A percentile compares a stretch with the other conserved stretches of the same genome.
Conservation (phyloP, 2,329 filamentous ascomycete genomes). For the Aspergillus sp. region DNA sequence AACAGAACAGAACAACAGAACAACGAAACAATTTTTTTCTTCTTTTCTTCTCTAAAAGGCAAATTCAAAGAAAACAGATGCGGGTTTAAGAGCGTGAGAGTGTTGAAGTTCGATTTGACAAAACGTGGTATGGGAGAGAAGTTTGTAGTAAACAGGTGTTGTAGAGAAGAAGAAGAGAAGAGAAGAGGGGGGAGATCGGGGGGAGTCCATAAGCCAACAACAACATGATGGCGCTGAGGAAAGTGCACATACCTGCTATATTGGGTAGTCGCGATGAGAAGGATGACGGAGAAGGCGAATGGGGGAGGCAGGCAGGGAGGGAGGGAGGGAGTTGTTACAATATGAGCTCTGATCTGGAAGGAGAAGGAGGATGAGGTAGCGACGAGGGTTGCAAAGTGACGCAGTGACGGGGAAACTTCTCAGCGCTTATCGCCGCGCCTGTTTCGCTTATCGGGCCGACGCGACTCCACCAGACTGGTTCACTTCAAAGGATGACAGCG, state of each 20-base stretch:
- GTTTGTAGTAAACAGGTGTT: not conserved
- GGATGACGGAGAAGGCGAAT: conserved; percentile 11
- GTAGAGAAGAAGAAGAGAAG: conserved; percentile 18
- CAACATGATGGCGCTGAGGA: conserved; percentile 11
- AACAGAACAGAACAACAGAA: too few relatives aligned
- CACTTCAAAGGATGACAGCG: not conserved
- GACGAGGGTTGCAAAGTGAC: conserved; percentile 3
- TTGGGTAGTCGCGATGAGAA: conserved; percentile 21
- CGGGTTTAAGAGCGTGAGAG: too few relatives aligned
- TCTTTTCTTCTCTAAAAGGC: not conserved
- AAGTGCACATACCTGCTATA: conserved; percentile 17
- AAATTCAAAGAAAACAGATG: too few relatives aligned
- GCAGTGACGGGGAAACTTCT: conserved; percentile 3
- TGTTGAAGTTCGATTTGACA: too few relatives aligned
- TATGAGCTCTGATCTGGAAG: not conserved
- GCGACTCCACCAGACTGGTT: not conserved
- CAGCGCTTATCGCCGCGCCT: conserved; percentile 2
- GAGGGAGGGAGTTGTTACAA: not conserved
- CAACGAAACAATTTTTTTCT: not conserved
- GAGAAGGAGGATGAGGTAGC: conserved; percentile 1
- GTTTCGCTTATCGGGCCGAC: not conserved
- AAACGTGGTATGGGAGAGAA: not conserved
- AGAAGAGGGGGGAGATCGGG: not conserved
- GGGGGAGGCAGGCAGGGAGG: conserved; percentile 7
- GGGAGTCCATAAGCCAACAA: not conserved